Evolutionary conservation across 371 early-diverging fungal species (phyloP).

Genomic region (Parasitella parasitica): DNA sequence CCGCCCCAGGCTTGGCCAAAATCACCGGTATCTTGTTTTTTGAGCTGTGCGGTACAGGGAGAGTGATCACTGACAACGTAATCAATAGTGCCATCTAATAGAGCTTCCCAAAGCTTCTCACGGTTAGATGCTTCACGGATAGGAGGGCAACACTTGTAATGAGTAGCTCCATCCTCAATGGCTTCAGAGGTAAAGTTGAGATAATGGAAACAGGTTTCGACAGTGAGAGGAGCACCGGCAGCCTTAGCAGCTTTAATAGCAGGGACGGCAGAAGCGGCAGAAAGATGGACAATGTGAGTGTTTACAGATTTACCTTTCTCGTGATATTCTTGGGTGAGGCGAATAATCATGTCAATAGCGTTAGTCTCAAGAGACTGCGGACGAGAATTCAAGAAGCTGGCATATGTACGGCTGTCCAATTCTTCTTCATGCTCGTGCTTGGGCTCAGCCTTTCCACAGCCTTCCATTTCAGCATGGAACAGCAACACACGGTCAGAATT

Average conservation of each 20-base stretch:
- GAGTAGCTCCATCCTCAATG: constrained; percentile 74
- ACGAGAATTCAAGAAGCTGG: constrained; percentile 70
- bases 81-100: constrained; percentile 79
- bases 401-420: constrained; percentile 54
- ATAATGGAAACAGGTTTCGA: constrained; percentile 85
- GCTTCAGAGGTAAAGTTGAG: constrained; percentile 68
- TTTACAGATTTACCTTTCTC: constrained; percentile 58
- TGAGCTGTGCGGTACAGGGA: constrained; percentile 78
- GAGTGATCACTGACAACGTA: constrained; percentile 85
- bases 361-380: constrained; percentile 69
- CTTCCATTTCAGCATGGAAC: constrained; percentile 83
- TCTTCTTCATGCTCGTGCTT: constrained; percentile 8
- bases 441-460: constrained; percentile 8
- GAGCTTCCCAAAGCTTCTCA: constrained; percentile 71
- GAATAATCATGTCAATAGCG: constrained; percentile 75
- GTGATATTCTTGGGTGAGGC: constrained; percentile 64
- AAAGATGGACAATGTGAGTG: constrained; percentile 81
- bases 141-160: constrained; percentile 88
- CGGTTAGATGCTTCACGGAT: constrained; percentile 75
- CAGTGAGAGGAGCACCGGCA: constrained; percentile 70
- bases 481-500: constrained; percentile 57
- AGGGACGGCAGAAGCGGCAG: constrained; percentile 74
- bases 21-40: constrained; percentile 67
- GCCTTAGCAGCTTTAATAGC: constrained; percentile 72
- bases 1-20: constrained; percentile 86